Conservation (phyloP, 2,329 filamentous ascomycete genomes). For the Trichoderma aggressivum region DNA sequence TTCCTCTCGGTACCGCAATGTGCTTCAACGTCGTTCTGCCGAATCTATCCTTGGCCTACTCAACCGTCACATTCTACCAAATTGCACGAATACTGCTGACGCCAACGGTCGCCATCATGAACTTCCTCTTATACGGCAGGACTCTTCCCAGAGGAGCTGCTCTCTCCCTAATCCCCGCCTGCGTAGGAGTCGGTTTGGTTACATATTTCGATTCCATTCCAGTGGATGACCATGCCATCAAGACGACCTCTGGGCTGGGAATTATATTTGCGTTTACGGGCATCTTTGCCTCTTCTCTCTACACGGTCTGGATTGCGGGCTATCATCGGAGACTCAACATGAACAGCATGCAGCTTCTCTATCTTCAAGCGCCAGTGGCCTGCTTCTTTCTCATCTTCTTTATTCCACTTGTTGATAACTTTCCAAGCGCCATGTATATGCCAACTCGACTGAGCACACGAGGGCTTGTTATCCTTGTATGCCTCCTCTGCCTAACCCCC, state of each 20-base stretch:
- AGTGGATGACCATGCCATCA: constrained; percentile 43
- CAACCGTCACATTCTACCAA: constrained; percentile 67
- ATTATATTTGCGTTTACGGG: constrained; percentile 62
- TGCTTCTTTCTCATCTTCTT: constrained; percentile 61
- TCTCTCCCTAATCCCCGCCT: constrained; percentile 57
- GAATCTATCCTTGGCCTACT: constrained; percentile 65
- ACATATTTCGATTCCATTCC: constrained; percentile 66
- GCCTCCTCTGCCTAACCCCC: constrained; percentile 21
- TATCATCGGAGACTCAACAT: constrained; percentile 64
- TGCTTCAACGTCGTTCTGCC: constrained; percentile 66
- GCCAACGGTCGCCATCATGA: constrained; percentile 62
- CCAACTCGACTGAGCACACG: not conserved
- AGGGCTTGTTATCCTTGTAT: constrained; percentile 39
- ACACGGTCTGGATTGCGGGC: constrained; percentile 66
- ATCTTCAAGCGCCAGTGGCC: constrained; percentile 64
- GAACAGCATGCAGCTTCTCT: constrained; percentile 65
- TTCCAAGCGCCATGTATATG: constrained; percentile 41
- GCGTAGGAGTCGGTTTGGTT: constrained; percentile 61
- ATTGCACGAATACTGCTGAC: constrained; percentile 65
- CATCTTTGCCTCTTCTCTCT: constrained; percentile 63
- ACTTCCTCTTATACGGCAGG: constrained; percentile 57
- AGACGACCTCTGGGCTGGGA: constrained; percentile 56
- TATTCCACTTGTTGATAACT: constrained; percentile 63
- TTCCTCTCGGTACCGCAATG: constrained; percentile 66
- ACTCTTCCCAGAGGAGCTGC: constrained; percentile 54